phyloP scores from a whole-genome alignment of 208 protist species.

The Trichomonas tenax region DNA sequence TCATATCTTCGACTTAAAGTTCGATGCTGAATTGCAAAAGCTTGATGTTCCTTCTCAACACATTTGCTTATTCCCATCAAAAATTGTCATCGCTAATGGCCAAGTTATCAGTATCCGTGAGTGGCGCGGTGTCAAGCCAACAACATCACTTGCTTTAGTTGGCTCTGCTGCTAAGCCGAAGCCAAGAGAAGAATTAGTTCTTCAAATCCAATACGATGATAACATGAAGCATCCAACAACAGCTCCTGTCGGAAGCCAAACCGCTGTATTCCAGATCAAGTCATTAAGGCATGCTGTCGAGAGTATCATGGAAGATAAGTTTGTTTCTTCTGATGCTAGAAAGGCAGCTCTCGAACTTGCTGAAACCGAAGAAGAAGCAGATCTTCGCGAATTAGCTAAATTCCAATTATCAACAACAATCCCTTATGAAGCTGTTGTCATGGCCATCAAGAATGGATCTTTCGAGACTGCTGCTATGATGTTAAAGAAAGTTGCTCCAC shows the following conservation, averaged over 20 bases:
- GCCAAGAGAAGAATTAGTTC: not conserved
- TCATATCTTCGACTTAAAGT: not conserved
- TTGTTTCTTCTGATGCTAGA: not conserved
- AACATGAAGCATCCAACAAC: not conserved
- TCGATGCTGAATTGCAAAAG: not conserved
- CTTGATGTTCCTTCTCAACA: not conserved
- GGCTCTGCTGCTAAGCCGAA: not conserved
- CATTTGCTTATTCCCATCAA: not conserved
- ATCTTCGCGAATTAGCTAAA: not conserved
- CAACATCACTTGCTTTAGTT: not conserved
- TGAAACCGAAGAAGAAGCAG: not conserved
- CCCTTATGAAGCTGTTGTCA: not conserved
- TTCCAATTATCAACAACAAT: constrained; percentile 2
- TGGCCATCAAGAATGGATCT: not conserved
- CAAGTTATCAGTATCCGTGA: not conserved
- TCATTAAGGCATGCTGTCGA: not conserved
- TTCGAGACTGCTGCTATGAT: not conserved
- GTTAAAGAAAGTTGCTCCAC: not conserved
- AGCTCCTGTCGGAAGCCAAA: not conserved
- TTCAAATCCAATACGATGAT: not conserved
- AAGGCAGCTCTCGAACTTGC: not conserved
- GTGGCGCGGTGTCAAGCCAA: not conserved
- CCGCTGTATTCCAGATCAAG: not conserved
- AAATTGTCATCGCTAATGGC: not conserved
- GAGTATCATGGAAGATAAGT: not conserved